Base-by-base conservation (phyloP, 202 grass and related monocot species). In the Bolboschoenoplectus hybrid region DNA sequence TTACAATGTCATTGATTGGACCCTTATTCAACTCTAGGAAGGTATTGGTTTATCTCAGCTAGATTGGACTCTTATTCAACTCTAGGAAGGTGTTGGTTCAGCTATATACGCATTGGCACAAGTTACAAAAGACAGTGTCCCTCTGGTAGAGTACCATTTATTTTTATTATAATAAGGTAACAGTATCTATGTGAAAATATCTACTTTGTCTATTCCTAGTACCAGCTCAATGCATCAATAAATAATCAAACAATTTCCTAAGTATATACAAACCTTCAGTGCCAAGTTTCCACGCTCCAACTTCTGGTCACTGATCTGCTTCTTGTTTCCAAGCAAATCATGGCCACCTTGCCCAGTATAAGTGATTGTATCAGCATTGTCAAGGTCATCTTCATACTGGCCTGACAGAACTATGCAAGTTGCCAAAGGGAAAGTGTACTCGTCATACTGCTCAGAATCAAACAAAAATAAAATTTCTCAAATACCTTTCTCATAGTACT, bases 291-390 rank as follows among this genome's bases (percentile, higher is more conserved):
- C 93, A 68, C 93, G 93, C 20, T 67, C 82, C 84, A 95, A 46
- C 85, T 92, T 90, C 35, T 98, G 96, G 85, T 94, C 94, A 2
- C 84, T 13, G 53, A 94, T 89, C 86, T 95, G 96, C 9, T 91
- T 86, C 84, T 95, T 94, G 49, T 94, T 98, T 50, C 96, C 96
- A 77, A 98, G 93, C 69, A 98, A 89, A 94, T 98, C 90, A 46
- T 95, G 91, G 35, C 96, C 96, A 32, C 96, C 96, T 87, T 98
- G 96, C 26, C 96, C 96, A 2, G 96, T 98, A 67, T 98, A 98
- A 81, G 95, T 85, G 66, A 98, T 92, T 34, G 91, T 91, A 80
- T 98, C 87, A 1, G 89, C 86, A n/a, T 94, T 94, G 52, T 98
- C 96, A 20, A 89, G 72, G 85, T 98, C 93, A 90, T 98, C 93